Evolutionary conservation across 2,329 filamentous ascomycete genomes (phyloP).

Genomic region (Leptographium procerum): DNA sequence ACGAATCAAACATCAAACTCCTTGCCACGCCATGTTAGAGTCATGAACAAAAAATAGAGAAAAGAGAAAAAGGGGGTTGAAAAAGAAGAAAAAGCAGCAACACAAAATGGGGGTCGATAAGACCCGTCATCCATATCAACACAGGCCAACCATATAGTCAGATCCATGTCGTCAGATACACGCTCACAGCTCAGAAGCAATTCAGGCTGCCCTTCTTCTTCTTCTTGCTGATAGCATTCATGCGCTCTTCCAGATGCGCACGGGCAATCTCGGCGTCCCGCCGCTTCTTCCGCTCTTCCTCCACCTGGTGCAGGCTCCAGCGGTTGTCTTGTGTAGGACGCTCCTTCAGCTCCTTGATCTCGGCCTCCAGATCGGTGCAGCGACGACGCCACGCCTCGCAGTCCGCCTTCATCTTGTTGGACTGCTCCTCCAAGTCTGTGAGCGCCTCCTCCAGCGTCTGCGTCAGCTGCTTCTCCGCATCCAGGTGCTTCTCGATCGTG

Average conservation of each 20-base stretch:
- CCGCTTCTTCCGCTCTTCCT: slow-evolving; percentile 91
- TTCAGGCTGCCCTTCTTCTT: slow-evolving; percentile 94
- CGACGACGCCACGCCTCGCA: slow-evolving; percentile 87
- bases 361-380: slow-evolving; percentile 60
- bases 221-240: slow-evolving; percentile 85
- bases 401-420: slow-evolving; percentile 83
- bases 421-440: slow-evolving; percentile 83
- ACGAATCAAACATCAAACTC: not conserved
- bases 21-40: not conserved
- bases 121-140: no score
- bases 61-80: not conserved
- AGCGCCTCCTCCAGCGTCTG: slow-evolving; percentile 91
- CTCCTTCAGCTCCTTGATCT: slow-evolving; percentile 55
- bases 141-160: no score
- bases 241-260: slow-evolving; percentile 84
- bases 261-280: slow-evolving; percentile 81
- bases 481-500: slow-evolving; percentile 92
- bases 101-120: no score
- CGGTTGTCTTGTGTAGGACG: slow-evolving; percentile 43
- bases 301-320: slow-evolving; percentile 76
- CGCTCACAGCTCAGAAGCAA: slow-evolving; percentile 65
- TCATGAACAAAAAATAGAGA: not conserved
- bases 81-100: not conserved
- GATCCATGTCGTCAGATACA: not conserved
- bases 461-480: slow-evolving; percentile 92